These are phyloP conservation scores for Daldinia sp. DNA, from an alignment of 2,329 filamentous ascomycete genomes.

Conservation along the genomic window DNA sequence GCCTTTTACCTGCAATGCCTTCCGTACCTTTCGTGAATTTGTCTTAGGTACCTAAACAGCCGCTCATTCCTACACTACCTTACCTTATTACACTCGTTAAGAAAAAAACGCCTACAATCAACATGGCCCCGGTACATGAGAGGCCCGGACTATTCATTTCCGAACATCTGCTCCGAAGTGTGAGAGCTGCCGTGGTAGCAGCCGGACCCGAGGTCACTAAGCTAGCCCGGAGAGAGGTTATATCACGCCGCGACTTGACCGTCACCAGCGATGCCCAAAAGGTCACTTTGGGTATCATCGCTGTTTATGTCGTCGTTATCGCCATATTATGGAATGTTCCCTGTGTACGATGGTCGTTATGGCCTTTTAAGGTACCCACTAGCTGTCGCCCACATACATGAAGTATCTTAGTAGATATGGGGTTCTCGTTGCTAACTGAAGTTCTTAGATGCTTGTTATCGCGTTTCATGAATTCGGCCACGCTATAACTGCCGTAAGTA, in stretches of 20 bases:
- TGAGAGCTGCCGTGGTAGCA: conserved; percentile 46
- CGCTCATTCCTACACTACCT: conserved; percentile 17
- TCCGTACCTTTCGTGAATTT: conserved; percentile 8
- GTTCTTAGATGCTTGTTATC: conserved; percentile 78
- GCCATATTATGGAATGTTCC: conserved; percentile 84
- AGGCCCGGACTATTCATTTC: conserved; percentile 41
- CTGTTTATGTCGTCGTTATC: conserved; percentile 77
- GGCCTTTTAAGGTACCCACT: conserved; percentile 80
- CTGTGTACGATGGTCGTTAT: conserved; percentile 78
- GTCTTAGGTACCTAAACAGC: conserved; percentile 9
- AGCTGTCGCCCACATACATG: neutral
- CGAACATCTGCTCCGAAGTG: conserved; percentile 44
- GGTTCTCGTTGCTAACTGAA: conserved; percentile 24
- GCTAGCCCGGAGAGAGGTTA: conserved; percentile 46
- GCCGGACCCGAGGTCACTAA: conserved; percentile 47
- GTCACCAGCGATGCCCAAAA: conserved; percentile 75
- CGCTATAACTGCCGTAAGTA: conserved; percentile 70
- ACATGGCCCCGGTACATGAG: conserved; percentile 48
- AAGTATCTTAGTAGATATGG: neutral
- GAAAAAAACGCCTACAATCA: conserved; percentile 2
- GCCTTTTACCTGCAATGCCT: conserved; percentile 16
- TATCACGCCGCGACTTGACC: conserved; percentile 65
- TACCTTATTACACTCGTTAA: conserved; percentile 20
- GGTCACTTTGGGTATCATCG: conserved; percentile 78
- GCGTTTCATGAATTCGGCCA: conserved; percentile 86